phyloP scores from a whole-genome alignment of 2,329 filamentous ascomycete species.

The Lecanicillium sp. region DNA sequence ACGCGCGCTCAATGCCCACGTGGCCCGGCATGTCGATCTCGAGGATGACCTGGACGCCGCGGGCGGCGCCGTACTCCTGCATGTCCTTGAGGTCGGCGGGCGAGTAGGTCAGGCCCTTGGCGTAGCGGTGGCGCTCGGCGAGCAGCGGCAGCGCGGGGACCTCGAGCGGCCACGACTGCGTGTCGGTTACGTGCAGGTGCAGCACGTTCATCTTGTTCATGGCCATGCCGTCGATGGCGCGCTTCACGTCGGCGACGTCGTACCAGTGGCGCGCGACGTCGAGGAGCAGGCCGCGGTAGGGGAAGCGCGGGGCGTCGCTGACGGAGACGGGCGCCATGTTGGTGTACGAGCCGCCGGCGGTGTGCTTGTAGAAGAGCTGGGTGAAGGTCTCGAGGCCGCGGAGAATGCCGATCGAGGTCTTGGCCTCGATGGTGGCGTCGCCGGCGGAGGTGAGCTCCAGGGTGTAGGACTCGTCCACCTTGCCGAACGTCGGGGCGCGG shows the following conservation, averaged over 20 bases:
- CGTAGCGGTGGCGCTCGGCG: constrained; percentile 67
- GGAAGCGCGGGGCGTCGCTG: constrained; percentile 65
- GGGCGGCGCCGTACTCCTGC: constrained; percentile 62
- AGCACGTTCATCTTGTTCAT: constrained; percentile 81
- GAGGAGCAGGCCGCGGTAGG: constrained; percentile 72
- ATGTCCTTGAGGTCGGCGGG: constrained; percentile 58
- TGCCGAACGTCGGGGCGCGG: constrained; percentile 48
- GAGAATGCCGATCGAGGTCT: constrained; percentile 61
- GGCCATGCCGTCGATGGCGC: constrained; percentile 68
- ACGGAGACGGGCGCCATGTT: constrained; percentile 64
- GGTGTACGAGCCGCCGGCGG: constrained; percentile 59
- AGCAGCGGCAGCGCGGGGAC: constrained; percentile 60
- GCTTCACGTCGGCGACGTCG: constrained; percentile 59
- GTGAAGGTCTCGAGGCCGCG: constrained; percentile 68
- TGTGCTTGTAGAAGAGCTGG: constrained; percentile 74
- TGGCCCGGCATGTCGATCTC: constrained; percentile 82
- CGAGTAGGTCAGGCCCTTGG: constrained; percentile 61
- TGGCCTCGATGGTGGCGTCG: constrained; percentile 55
- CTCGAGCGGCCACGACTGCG: constrained; percentile 83
- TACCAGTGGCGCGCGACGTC: constrained; percentile 72
- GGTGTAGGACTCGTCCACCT: constrained; percentile 71
- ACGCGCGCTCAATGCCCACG: constrained; percentile 60
- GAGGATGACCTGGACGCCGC: constrained; percentile 65
- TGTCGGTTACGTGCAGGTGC: constrained; percentile 76
- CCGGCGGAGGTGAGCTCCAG: constrained; percentile 55